phyloP scores from a whole-genome alignment of 306 rosid species.

The Citrullus colocynthis region DNA sequence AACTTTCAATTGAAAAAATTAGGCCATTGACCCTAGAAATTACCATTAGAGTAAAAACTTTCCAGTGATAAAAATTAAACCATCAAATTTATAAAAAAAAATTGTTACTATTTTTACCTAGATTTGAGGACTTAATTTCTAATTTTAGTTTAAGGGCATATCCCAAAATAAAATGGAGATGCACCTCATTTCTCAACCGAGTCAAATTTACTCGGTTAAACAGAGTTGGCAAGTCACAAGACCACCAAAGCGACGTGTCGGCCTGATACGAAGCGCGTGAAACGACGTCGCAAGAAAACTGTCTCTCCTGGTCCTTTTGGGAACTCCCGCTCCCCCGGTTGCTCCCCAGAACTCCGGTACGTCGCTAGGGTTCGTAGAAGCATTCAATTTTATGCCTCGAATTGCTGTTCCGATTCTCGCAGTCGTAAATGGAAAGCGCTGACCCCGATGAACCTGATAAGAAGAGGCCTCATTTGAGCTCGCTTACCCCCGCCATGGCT shows the following conservation, averaged over 20 bases:
- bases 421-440: constrained; percentile 43
- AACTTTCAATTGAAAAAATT: too few relatives aligned
- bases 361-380: constrained; percentile 9
- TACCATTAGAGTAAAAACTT: too few relatives aligned
- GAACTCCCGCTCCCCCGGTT: background rate
- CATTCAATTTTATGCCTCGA: constrained; percentile 1
- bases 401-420: constrained; percentile 14
- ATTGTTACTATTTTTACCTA: too few relatives aligned
- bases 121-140: too few relatives aligned
- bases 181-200: too few relatives aligned
- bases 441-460: constrained; percentile 58
- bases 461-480: constrained; percentile 68
- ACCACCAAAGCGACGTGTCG: background rate
- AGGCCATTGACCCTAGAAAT: too few relatives aligned
- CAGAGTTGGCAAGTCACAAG: background rate
- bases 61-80: too few relatives aligned
- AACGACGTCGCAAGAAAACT: constrained; percentile 6
- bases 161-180: too few relatives aligned
- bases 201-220: too few relatives aligned
- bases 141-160: too few relatives aligned
- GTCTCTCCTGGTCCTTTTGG: background rate
- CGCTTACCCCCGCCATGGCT: constrained; percentile 36
- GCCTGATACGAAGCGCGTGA: background rate
- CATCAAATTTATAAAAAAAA: too few relatives aligned
- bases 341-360: background rate